Evolutionary conservation across 202 grass and related monocot species (phyloP), one percentile per base, ranked within the genome.

Genomic region (Schoenoplectus triqueter): DNA sequence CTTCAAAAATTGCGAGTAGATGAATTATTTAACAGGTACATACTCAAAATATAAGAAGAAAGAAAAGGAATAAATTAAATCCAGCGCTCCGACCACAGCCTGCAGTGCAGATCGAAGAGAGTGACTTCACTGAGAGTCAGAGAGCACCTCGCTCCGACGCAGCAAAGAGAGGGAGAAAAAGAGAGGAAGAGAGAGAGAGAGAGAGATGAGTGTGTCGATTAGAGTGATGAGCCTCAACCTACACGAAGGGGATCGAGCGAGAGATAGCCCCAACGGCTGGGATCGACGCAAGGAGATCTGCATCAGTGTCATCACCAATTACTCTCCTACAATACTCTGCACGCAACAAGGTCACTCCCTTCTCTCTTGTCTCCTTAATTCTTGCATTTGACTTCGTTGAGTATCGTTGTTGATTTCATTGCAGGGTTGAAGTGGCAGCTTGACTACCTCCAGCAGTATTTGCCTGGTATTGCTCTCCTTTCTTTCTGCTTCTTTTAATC

Each of bases 161-260:
- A 48, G 66, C 78, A 64, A 0, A 46, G 69, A 46, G 21, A 20
- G 47, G 31, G 21, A 70, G 45, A 22, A 18, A 1, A 14, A 9
- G 49, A 69, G 62, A 69, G 19, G 64, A 6, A 40, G 11, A 56
- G 11, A 10, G 42, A 19, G 15, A 47, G 71, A 39, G 15, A 61
- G 77, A 57, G 69, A 76, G 87, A 89, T 90, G 89, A 94, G 93
- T 80, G 82, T 95, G 79, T 95, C 93, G 79, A 87, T 98, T 62
- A 94, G 93, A 56, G 91, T 94, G 87, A 94, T 94, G 96, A 95
- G 91, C 72, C 88, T 98, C 57, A 98, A 98, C 84, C 86, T 98
- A 70, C 88, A 88, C 18, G 96, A 98, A 81, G 96, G 96, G 18
- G 91, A 94, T 51, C 92, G 91, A 51, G 84, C 87, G 17, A 67